Evolutionary conservation across 768 basidiomycete species (phyloP), one percentile per base, ranked within the genome.

Genomic region (Mycena kentingensis): DNA sequence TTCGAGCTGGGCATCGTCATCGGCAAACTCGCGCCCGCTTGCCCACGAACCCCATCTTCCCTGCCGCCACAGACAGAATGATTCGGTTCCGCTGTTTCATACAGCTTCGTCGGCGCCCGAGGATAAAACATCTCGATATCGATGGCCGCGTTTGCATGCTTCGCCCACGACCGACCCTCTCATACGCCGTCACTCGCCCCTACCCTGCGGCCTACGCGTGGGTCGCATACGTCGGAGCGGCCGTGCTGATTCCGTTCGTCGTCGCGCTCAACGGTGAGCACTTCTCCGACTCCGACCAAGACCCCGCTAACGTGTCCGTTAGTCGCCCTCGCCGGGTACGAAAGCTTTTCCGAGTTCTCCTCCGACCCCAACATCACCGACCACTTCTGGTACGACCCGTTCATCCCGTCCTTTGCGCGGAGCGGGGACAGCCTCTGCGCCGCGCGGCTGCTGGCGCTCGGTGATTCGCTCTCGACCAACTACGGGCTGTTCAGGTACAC

Each of bases 381-480:
- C 6, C 25, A 22, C 36, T 39, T 43, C 22, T 51, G 49, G 49
- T 51, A 41, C 25, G 37, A 51, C 31, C 22, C 5, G 6, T 18
- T 48, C 7, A 39, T 51, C 21, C 36, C 39, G 37, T 38, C 37
- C 6, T 38, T 38, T 38, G 37, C 37, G 37, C 37, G 37, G 37
- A 38, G 37, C 37, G 37, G 21, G 13, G 49, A 38, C 49, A 36
- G 19, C 11, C 25, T 29, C 18, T 51, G 49, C 39, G 37, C 21
- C 16, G 38, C 49, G 27, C 22, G 26, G 18, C 31, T 51, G 15
- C 25, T 51, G n/a, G 38, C 26, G 16, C 36, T 51, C 28, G 49
- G 49, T 12, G 49, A 51, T 26, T 16, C 49, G 21, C n/a, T 51
- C 38, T 26, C 49, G 16, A 51, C 49, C 37, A 51, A 51, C 49